phyloP scores from a whole-genome alignment of 2,329 filamentous ascomycete genomes.

The Byssothecium circinans region DNA sequence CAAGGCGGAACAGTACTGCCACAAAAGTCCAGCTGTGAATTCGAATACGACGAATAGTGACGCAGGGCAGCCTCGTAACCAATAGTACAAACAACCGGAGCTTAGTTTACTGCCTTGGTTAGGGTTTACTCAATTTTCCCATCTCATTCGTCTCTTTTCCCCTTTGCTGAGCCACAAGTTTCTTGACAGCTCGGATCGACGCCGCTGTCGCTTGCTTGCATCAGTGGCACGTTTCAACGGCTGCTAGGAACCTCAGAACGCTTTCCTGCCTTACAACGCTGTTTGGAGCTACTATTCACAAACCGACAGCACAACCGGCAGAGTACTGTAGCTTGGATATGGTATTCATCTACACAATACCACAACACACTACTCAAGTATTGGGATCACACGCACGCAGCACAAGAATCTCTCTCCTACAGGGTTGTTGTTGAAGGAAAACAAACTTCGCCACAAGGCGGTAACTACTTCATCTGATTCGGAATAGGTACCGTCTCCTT shows the following conservation, averaged over 20 bases:
- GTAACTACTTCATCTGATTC: slow-evolving; percentile 22
- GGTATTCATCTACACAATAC: background rate
- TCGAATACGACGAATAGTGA: slow-evolving; percentile 1
- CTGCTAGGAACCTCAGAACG: background rate
- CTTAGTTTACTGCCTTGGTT: slow-evolving; percentile 9
- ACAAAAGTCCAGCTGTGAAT: too few species aligned
- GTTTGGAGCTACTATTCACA: too few species aligned
- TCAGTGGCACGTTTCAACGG: slow-evolving; percentile 29
- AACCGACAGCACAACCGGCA: background rate
- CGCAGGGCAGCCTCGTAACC: slow-evolving; percentile 24
- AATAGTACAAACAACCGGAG: background rate
- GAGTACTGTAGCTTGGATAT: background rate
- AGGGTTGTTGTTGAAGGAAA: slow-evolving; percentile 15
- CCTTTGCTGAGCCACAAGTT: slow-evolving; percentile 16
- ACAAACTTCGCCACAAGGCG: slow-evolving; percentile 17
- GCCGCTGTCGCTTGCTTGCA: slow-evolving; percentile 14
- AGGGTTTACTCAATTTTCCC: slow-evolving; percentile 13
- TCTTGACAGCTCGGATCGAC: slow-evolving; percentile 21
- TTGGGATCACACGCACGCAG: slow-evolving; percentile 1
- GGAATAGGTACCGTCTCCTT: slow-evolving; percentile 12
- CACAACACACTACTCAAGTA: slow-evolving; percentile 1
- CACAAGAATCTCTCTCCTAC: slow-evolving; percentile 11
- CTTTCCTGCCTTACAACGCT: slow-evolving; percentile 1
- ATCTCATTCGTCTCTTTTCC: slow-evolving; percentile 21
- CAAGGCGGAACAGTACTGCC: background rate